Evolutionary conservation across 1,284 basidiomycete genomes (phyloP), one percentile per base, ranked within the genome.

Genomic region (Dichomitus squalens): DNA sequence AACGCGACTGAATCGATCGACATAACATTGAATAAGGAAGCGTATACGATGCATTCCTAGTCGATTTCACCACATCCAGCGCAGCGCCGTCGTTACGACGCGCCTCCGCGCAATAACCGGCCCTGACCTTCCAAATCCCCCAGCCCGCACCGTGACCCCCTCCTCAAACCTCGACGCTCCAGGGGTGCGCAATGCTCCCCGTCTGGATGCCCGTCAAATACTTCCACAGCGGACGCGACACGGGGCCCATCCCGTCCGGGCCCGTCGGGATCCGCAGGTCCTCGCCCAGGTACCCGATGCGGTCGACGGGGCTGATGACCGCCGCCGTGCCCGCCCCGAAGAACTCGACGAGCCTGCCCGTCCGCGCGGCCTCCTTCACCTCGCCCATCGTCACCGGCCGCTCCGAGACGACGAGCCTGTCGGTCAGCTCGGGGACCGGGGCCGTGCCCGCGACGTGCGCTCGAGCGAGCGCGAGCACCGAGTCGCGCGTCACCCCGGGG

Each of bases 401-500:
- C 72, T 99, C 96, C 2, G 83, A 84, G 31, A 98, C 86, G 57
- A 80, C 77, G 59, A 98, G 77, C 38, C 88, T 83, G 49, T 82
- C 74, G 1, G 92, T 80, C 27, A 96, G 76, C 20, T 85, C 84
- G 5, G 82, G 72, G 41, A 96, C 75, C 1, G 67, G 74, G 49
- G 76, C 71, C 61, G 76, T 76, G 51, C 89, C 87, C 3, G 85
- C 80, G 2, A 75, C 73, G 71, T 98, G 96, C 18, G 84, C 86
- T 40, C 87, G 84, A 1, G 93, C 92, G 51, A 99, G 86, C 8
- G 82, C 70, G 36, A 99, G 84, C 43, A 97, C 90, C 18, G 92
- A 95, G 74, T 98, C 95, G 61, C 96, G 89, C 7, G 96, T 98
- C 18, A 99, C 91, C 61, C 96, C 96, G 11, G 96, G 96, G 14